Conservation (phyloP, 2,329 filamentous ascomycete genomes). For the Hymenoscyphus occultus region DNA sequence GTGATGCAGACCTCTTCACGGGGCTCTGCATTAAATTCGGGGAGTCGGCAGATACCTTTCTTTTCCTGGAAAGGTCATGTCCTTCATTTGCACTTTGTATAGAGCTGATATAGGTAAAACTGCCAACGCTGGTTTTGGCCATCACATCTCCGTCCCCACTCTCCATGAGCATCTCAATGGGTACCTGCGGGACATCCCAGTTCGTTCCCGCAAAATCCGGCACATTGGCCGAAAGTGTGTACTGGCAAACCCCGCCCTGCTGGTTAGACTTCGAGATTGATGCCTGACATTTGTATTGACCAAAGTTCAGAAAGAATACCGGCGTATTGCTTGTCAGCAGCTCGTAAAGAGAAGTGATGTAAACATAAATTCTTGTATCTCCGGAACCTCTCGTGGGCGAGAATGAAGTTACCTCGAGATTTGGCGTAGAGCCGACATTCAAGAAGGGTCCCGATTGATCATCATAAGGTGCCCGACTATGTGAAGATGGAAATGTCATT, state of each 20-base stretch:
- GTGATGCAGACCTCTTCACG: slow-evolving; percentile 45
- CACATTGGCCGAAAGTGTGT: slow-evolving; percentile 68
- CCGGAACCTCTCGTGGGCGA: slow-evolving; percentile 65
- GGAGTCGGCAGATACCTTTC: slow-evolving; percentile 52
- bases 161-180: slow-evolving; percentile 58
- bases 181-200: slow-evolving; percentile 53
- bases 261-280: slow-evolving; percentile 60
- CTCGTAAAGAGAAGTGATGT: slow-evolving; percentile 73
- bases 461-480: slow-evolving; percentile 54
- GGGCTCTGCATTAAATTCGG: slow-evolving; percentile 46
- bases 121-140: slow-evolving; percentile 53
- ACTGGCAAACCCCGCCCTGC: slow-evolving; percentile 62
- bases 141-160: slow-evolving; percentile 51
- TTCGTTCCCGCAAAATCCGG: slow-evolving; percentile 61
- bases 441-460: slow-evolving; percentile 66
- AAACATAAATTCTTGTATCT: slow-evolving; percentile 70
- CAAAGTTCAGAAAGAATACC: slow-evolving; percentile 69
- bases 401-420: slow-evolving; percentile 65
- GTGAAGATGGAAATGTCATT: slow-evolving; percentile 43
- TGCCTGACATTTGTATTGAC: slow-evolving; percentile 68
- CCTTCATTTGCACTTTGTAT: slow-evolving; percentile 37
- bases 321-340: slow-evolving; percentile 57
- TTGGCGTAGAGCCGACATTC: slow-evolving; percentile 54
- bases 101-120: slow-evolving; percentile 57
- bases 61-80: slow-evolving; percentile 48